A percentile compares a stretch with the other conserved stretches of the same genome.
Conservation (phyloP, 202 grass and related monocot species). For the Elaeis oleifera region DNA sequence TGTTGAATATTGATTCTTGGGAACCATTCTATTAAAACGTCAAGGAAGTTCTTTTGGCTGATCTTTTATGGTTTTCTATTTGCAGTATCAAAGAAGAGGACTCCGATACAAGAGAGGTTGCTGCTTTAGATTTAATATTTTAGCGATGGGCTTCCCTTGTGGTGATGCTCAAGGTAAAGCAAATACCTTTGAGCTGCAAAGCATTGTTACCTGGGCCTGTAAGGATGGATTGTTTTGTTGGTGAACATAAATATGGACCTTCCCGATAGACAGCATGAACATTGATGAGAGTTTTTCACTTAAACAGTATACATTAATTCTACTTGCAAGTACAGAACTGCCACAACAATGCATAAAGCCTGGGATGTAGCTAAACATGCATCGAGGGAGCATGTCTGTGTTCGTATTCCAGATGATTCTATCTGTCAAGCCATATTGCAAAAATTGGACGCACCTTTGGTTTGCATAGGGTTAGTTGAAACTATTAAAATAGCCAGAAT, state of each 20-base stretch:
- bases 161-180: slow-evolving; percentile 68
- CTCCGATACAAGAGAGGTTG: slow-evolving; percentile 53
- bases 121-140: not conserved
- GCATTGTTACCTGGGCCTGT: slow-evolving; percentile 74
- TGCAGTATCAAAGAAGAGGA: slow-evolving; percentile 68
- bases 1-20: not conserved
- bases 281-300: slow-evolving; percentile 7
- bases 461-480: slow-evolving; percentile 61
- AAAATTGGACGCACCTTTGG: slow-evolving; percentile 74
- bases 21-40: no score
- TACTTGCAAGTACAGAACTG: slow-evolving; percentile 67
- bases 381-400: slow-evolving; percentile 66
- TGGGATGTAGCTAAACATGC: slow-evolving; percentile 61
- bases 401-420: slow-evolving; percentile 68
- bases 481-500: no score
- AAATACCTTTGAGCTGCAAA: slow-evolving; percentile 61
- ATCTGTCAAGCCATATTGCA: slow-evolving; percentile 77
- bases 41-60: slow-evolving; percentile 10
- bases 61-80: slow-evolving; percentile 17
- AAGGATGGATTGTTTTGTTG: slow-evolving; percentile 24
- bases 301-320: slow-evolving; percentile 85
- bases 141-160: slow-evolving; percentile 51
- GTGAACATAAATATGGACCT: no score
- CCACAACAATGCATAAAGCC: slow-evolving; percentile 74
- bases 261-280: no score